These are phyloP conservation scores for Polytrichum commune DNA, from an alignment of 225 moss, liverwort and hornwort genomes.

Conservation along the genomic window DNA sequence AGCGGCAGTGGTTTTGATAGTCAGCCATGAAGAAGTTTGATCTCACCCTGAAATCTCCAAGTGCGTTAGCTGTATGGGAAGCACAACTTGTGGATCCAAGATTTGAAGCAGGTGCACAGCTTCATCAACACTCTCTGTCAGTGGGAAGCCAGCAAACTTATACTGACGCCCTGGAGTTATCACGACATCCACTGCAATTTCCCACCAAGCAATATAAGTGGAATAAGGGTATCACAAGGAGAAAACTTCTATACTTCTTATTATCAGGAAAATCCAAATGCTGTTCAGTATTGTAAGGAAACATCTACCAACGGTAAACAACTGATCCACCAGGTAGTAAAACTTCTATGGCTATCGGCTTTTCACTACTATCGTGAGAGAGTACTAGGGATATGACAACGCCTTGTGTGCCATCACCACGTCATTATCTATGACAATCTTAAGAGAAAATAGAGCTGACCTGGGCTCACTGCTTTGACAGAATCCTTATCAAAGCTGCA, in stretches of 20 bases:
- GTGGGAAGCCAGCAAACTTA: constrained; percentile 47
- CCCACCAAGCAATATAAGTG: constrained; percentile 7
- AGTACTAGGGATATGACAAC: too few relatives aligned
- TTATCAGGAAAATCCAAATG: too few relatives aligned
- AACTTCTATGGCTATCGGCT: too few relatives aligned
- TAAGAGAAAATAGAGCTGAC: constrained; percentile 7
- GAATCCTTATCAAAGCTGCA: constrained; percentile 50
- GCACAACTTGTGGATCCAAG: constrained; percentile 34
- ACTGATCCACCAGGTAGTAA: too few relatives aligned
- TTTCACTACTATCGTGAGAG: too few relatives aligned
- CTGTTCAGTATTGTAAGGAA: too few relatives aligned
- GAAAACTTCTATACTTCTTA: too few relatives aligned
- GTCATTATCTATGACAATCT: too few relatives aligned
- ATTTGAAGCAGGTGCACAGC: constrained; percentile 35
- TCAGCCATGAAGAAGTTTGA: neutral
- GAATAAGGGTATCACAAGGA: too few relatives aligned
- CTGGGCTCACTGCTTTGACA: constrained; percentile 31
- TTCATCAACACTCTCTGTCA: constrained; percentile 51
- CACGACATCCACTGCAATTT: constrained; percentile 42
- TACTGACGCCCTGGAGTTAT: constrained; percentile 56
- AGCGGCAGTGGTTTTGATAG: neutral
- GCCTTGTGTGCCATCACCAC: too few relatives aligned
- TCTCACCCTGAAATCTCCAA: constrained; percentile 35
- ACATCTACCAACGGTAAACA: too few relatives aligned
- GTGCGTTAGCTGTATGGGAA: constrained; percentile 44